Evolutionary conservation across 257 asterid species (phyloP).

Genomic region (Anisodus acutangulus): DNA sequence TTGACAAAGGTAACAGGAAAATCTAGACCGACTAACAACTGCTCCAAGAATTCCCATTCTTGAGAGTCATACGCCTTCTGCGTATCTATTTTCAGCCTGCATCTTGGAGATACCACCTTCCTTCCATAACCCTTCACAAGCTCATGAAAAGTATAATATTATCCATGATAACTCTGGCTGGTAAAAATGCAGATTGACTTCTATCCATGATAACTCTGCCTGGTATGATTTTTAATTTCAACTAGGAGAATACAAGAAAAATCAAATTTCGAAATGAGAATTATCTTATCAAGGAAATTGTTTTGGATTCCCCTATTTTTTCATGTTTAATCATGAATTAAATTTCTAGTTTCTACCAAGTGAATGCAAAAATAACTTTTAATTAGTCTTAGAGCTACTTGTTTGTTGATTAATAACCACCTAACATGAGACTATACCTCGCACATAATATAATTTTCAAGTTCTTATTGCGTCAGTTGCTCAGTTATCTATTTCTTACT

Average conservation of each 20-base stretch:
- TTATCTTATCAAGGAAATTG: not conserved
- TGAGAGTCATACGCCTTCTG: no score
- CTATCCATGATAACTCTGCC: no score
- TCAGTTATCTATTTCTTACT: conserved; percentile 7
- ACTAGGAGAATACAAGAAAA: no score
- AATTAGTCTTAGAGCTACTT: not conserved
- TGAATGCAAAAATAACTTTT: conserved; percentile 1
- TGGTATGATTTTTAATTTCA: no score
- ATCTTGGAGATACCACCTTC: no score
- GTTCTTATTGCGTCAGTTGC: not conserved
- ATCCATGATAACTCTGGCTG: no score
- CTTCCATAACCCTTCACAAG: no score
- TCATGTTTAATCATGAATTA: conserved; percentile 1
- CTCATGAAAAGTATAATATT: no score
- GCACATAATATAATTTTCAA: not conserved
- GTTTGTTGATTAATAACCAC: conserved; percentile 3
- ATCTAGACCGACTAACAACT: not conserved
- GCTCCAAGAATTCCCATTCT: no score
- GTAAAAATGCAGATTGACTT: no score
- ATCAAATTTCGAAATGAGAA: not conserved
- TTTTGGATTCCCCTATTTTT: not conserved
- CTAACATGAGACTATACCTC: conserved; percentile 17
- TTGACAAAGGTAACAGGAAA: not conserved
- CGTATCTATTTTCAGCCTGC: no score
- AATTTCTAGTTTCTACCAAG: not conserved